These are phyloP conservation scores for Arthrobotrys sphaeroides DNA, from an alignment of 2,329 filamentous ascomycete genomes.

Conservation along the genomic window DNA sequence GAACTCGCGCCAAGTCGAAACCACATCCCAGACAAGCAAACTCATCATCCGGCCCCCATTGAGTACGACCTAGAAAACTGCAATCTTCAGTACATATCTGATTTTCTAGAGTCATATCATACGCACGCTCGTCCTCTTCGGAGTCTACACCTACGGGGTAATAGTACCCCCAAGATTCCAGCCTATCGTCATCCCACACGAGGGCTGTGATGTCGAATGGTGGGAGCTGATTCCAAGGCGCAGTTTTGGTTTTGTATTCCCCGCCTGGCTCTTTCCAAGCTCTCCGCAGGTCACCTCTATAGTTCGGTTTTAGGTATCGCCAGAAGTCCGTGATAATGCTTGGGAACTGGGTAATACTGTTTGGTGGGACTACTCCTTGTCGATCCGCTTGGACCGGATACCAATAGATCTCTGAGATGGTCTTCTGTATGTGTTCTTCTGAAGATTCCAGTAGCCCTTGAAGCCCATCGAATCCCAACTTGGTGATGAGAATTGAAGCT, in stretches of 20 bases:
- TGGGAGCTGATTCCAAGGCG: conserved; percentile 33
- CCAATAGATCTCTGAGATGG: not conserved
- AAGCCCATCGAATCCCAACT: conserved; percentile 20
- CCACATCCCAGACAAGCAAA: conserved; percentile 8
- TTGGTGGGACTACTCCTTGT: not conserved
- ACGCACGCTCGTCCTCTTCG: not conserved
- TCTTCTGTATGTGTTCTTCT: not conserved
- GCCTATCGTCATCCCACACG: conserved; percentile 32
- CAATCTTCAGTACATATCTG: conserved; percentile 18
- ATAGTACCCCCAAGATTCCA: conserved; percentile 35
- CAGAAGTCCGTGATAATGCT: conserved; percentile 7
- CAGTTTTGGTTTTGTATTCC: not conserved
- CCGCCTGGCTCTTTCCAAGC: not conserved
- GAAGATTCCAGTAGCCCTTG: conserved; percentile 8
- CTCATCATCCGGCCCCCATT: not conserved
- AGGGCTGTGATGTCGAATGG: conserved; percentile 22
- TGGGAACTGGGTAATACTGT: conserved; percentile 1
- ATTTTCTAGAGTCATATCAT: conserved; percentile 3
- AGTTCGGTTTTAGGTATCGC: not conserved
- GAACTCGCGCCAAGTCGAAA: not conserved
- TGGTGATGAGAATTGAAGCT: conserved; percentile 4
- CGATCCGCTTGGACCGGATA: not conserved
- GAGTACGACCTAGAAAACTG: not conserved
- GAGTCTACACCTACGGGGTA: conserved; percentile 6
- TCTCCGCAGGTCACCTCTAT: not conserved